Percentiles rank a stretch among this genome's conserved stretches.
Conservation (phyloP, 129 eudicot species). For the Ambrosia artemisiifolia region DNA sequence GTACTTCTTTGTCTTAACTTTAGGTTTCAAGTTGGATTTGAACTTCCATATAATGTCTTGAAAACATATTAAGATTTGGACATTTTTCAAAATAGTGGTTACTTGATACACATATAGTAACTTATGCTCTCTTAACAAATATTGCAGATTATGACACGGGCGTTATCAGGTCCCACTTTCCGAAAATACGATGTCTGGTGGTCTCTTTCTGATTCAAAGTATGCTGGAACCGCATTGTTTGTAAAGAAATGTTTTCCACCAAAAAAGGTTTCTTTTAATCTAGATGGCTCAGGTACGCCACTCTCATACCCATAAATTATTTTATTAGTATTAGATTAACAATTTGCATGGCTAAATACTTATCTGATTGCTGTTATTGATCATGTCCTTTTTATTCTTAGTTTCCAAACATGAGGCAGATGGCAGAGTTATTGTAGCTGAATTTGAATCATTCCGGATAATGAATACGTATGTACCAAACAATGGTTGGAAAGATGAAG, state of each 20-base stretch:
- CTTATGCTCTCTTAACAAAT: slow-evolving; percentile 4
- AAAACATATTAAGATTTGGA: background rate
- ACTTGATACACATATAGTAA: background rate
- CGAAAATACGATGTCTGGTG: slow-evolving; percentile 87
- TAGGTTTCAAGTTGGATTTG: background rate
- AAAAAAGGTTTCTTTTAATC: slow-evolving; percentile 67
- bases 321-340: background rate
- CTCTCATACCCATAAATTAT: slow-evolving; percentile 3
- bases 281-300: slow-evolving; percentile 63
- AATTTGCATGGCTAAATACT: background rate
- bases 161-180: slow-evolving; percentile 75
- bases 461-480: slow-evolving; percentile 90
- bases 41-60: slow-evolving; percentile 4
- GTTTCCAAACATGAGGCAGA: slow-evolving; percentile 91
- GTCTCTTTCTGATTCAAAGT: slow-evolving; percentile 97
- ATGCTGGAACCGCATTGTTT: slow-evolving; percentile 94
- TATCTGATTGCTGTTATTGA: slow-evolving; percentile 6
- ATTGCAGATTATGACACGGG: slow-evolving; percentile 73
- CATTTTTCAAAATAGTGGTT: background rate
- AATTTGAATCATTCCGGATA: slow-evolving; percentile 82
- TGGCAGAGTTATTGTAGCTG: slow-evolving; percentile 90
- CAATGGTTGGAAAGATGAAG: slow-evolving; percentile 99
- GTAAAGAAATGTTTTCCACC: slow-evolving; percentile 76
- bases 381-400: slow-evolving; percentile 26
- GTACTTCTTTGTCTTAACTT: slow-evolving; percentile 28